phyloP scores from a whole-genome alignment of 2,329 filamentous ascomycete genomes.

The Aspergillus udagawae region DNA sequence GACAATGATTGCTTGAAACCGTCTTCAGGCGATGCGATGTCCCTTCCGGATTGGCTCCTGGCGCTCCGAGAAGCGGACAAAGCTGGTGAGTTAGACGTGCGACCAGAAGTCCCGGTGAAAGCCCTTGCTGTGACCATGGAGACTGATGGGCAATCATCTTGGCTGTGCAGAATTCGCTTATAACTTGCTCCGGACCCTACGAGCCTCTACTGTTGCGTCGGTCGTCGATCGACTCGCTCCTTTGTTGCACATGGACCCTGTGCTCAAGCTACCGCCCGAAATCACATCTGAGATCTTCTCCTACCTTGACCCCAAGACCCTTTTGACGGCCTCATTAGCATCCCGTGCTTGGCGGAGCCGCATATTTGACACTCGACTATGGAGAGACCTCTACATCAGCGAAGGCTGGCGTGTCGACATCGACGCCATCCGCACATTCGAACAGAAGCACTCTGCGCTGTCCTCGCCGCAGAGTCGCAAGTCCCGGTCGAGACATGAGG shows the following conservation, averaged over 20 bases:
- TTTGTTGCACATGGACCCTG: constrained; percentile 87
- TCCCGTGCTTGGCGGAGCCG: constrained; percentile 79
- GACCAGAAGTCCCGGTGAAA: constrained; percentile 2
- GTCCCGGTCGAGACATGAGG: constrained; percentile 44
- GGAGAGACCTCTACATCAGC: constrained; percentile 75
- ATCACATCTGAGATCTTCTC: constrained; percentile 86
- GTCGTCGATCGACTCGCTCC: constrained; percentile 78
- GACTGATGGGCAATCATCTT: constrained; percentile 13
- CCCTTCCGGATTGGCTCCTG: constrained; percentile 54
- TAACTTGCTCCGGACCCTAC: constrained; percentile 70
- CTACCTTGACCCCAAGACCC: constrained; percentile 74
- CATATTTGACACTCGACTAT: constrained; percentile 77
- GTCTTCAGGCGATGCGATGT: constrained; percentile 36
- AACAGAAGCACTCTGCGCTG: constrained; percentile 48
- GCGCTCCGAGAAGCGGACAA: constrained; percentile 52
- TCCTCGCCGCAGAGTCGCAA: constrained; percentile 40
- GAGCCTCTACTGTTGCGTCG: constrained; percentile 72
- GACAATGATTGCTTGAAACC: constrained; percentile 36
- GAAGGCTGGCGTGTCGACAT: constrained; percentile 80
- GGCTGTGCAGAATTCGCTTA: constrained; percentile 68
- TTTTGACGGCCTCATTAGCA: constrained; percentile 73
- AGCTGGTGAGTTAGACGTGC: constrained; percentile 45
- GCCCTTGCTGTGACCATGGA: not conserved
- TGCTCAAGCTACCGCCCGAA: constrained; percentile 79
- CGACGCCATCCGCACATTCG: constrained; percentile 62